Evolutionary conservation across 345 rosid species (phyloP), one percentile per base, ranked within the genome.

Genomic region (Pugionium cornutum): DNA sequence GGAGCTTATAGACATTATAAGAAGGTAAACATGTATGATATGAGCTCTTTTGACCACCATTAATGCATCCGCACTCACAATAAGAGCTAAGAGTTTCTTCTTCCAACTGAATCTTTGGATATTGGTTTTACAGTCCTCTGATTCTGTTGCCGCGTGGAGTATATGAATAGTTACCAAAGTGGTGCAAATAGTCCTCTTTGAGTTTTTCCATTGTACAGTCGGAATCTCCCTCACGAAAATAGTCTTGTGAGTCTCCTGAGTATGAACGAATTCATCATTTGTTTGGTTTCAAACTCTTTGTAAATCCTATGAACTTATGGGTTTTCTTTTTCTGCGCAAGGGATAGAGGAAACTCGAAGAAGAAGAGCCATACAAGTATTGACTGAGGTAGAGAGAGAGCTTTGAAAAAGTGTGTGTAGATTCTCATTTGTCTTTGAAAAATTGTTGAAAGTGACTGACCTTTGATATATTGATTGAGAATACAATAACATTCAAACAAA

Each of bases 191-290:
- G 62, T 62, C 11, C 79, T 89, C 72, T 89, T 87, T 33, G 97
- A 89, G 67, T 75, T 89, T 75, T 89, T 72, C 97, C 97, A 36
- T 30, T 86, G 33, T 92, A 89, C 85, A 85, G 83, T 62, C 84
- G 83, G 3, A 83, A 72, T 71, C 79, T 89, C 73, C 88, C 94
- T 52, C 83, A 67, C 6, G 96, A 87, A 58, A 84, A 58, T 64
- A 44, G 62, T 58, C 61, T 83, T 97, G 98, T 92, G 78, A 89
- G 96, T 47, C 58, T 52, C 36, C 27, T 29, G 10, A 8, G 46
- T 35, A 66, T 55, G 33, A 18, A 64, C 37, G 5, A 9, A 9
- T n/a, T 35, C 31, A 26, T 37, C 33, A 2, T 50, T 36, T 68
- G 41, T 42, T n/a, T 59, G 0, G 60, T 34, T 58, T 58, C 6